Conservation (phyloP, 2,329 filamentous ascomycete genomes). For the Thielaviopsis populi region DNA sequence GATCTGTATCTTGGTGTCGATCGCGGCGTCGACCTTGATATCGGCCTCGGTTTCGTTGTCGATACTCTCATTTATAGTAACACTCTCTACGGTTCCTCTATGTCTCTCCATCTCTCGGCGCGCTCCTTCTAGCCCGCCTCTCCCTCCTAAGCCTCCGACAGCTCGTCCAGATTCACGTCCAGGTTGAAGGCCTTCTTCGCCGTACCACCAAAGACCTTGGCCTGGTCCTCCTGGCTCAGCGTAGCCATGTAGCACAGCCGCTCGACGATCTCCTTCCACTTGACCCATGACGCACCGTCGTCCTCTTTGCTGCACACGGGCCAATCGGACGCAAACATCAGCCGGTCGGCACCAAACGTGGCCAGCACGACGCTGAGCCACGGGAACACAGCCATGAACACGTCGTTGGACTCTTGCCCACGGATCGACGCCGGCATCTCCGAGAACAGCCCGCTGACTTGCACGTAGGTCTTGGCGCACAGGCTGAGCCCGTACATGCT, state of each 20-base stretch:
- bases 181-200: constrained; percentile 52
- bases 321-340: constrained; percentile 93
- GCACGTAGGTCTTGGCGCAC: constrained; percentile 61
- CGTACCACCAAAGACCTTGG: constrained; percentile 56
- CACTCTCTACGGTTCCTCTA: background rate
- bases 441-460: constrained; percentile 74
- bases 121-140: background rate
- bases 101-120: background rate
- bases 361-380: constrained; percentile 61
- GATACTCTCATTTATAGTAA: background rate
- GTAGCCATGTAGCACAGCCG: constrained; percentile 48
- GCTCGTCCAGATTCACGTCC: constrained; percentile 14
- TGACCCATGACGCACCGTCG: constrained; percentile 49
- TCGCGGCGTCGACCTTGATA: background rate
- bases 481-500: constrained; percentile 53
- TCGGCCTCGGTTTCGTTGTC: background rate
- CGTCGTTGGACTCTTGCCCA: constrained; percentile 34
- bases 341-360: constrained; percentile 52
- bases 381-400: constrained; percentile 48
- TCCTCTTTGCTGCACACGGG: constrained; percentile 57
- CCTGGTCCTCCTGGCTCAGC: constrained; percentile 44
- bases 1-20: background rate
- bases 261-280: constrained; percentile 61
- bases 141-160: background rate
- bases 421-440: constrained; percentile 51